These are phyloP conservation scores for Botryotinia globosa DNA, from an alignment of 2,329 filamentous ascomycete genomes.

Conservation along the genomic window DNA sequence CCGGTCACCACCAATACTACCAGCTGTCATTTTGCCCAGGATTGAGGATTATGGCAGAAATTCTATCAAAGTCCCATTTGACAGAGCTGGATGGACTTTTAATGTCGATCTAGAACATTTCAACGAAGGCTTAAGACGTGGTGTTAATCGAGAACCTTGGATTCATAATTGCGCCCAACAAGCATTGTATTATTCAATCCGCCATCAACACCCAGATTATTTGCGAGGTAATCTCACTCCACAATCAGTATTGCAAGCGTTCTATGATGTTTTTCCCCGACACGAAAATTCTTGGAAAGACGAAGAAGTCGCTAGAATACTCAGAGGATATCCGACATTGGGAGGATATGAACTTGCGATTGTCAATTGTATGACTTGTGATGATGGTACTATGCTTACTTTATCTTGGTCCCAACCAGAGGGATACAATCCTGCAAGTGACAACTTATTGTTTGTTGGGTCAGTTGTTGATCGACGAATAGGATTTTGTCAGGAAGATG, in stretches of 20 bases:
- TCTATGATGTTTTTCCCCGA: background rate
- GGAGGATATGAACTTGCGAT: background rate
- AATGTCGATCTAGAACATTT: background rate
- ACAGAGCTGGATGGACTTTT: background rate
- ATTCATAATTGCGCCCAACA: background rate
- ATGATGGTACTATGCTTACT: background rate
- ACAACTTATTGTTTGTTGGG: background rate
- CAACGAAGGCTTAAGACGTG: background rate
- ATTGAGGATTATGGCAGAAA: background rate
- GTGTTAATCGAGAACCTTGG: background rate
- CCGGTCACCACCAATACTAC: background rate
- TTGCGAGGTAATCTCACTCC: background rate
- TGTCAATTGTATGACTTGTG: background rate
- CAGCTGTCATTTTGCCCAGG: background rate
- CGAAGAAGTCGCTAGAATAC: background rate
- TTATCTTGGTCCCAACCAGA: background rate
- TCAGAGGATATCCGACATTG: background rate
- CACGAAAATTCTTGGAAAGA: background rate
- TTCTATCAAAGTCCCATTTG: background rate
- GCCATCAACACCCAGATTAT: background rate
- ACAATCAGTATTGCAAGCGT: background rate
- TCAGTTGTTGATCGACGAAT: background rate
- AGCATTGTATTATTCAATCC: background rate
- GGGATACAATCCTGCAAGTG: background rate
- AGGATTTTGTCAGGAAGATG: background rate